Base-by-base conservation (phyloP, 768 basidiomycete genomes). In the Xerocomellus intermedius region DNA sequence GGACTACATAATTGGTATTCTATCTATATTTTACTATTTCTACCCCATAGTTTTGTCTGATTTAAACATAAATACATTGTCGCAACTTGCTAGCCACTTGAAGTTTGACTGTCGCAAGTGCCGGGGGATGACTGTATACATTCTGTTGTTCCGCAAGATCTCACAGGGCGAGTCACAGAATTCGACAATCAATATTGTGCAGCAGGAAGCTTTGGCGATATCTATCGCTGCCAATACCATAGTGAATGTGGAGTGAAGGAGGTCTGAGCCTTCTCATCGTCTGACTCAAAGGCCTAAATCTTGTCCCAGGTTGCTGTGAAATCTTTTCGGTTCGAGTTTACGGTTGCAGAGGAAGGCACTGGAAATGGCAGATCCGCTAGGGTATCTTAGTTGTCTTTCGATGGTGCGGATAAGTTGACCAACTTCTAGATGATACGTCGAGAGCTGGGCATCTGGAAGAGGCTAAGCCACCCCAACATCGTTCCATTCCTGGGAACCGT, bases 391-490 rank as follows among this genome's bases (percentile, higher is more conserved):
- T 13, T 38, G 24, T 14, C 26, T 28, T 32, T 37, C 14, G 17
- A 39, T 28, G n/a, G 9, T 19, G 14, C 12, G n/a, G 10, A 39
- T 4, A 30, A 5, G 7, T 33, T 43, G 22, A 55, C 36, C n/a
- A 28, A n/a, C 19, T 42, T 41, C 26, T 33, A 57, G 60, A 54
- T 49, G 55, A 50, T 48, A 30, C 59, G 49, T 28, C 59, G 60
- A 48, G 60, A 57, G 42, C 46, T 62, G 30, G 48, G 55, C 2
- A 53, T 54, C 16, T 57, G 55, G 59, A 61, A 33, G 43, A 47
- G 50, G 36, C 26, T 60, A 1, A 46, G 12, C 14, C 59, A 61
- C 39, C 33, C 44, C 3, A 52, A 56, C 39, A 42, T 61, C 21
- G 59, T 60, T 21, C 50, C 59, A n/a, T 60, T 61, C 9, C 38